Evolutionary conservation across 495 filamentous ascomycete genomes (phyloP), one percentile per base, ranked within the genome.

Genomic region (Viridothelium virens): DNA sequence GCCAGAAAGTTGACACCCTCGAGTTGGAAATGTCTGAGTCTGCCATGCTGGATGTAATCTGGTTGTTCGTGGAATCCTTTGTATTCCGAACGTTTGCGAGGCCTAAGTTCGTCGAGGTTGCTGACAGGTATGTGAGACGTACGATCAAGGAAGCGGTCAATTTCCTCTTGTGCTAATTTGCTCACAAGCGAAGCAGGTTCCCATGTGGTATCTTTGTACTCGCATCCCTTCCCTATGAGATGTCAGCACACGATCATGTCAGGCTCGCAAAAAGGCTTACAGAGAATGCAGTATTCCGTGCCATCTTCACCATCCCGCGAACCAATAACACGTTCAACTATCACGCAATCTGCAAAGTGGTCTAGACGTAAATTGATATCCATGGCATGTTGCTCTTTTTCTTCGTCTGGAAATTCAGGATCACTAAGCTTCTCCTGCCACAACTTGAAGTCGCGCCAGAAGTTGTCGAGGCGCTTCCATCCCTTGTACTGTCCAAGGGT

Each of bases 1-100:
- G 91, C 91, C 65, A 99, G 78, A 77, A 96, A 97, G 77, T 97
- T 97, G 62, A 99, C 75, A 4, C 94, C 94, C 56, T 89, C 90
- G 70, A 97, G 81, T 77, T 99, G 94, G 74, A 99, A 99, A 63
- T 93, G 90, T 66, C 95, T 88, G 47, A 99, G 83, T 71, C 91
- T 83, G 31, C 95, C 95, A 66, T 87, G 83, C 63, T 89, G 85
- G 76, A 99, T 83, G 72, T 97, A 99, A 62, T 77, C 77, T 1
- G 94, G 94, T 66, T 96, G 91, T 66, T 86, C 82, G 56, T 87
- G 83, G 76, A 88, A 92, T 39, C 82, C 80, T 74, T 90, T 86
- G 71, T 91, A 89, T 59, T 81, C 79, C 50, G 82, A 77, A 41
- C 93, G 86, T 6, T 91, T 91, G n/a, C 82, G 78, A 14, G 81